Conservation (phyloP, 139 green algal genomes). For the Chlamydomonas asymmetrica region DNA sequence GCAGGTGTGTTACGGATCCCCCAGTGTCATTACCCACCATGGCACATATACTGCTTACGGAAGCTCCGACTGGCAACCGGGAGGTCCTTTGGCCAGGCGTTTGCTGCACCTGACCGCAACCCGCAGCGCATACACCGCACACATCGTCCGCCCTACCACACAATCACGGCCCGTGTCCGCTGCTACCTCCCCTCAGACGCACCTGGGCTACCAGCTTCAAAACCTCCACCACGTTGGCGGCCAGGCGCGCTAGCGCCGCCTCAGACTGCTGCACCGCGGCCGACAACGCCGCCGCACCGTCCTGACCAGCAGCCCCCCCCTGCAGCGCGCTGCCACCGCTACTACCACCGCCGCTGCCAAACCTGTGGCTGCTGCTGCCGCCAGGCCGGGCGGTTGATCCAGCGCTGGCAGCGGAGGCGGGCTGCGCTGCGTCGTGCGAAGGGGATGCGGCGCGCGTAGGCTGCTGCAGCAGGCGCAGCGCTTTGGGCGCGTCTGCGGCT, state of each 20-base stretch:
- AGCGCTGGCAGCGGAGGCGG: too few species aligned
- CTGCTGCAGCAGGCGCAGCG: not conserved
- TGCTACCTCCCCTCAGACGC: not conserved
- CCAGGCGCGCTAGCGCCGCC: slow-evolving; percentile 17
- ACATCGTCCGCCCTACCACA: too few species aligned
- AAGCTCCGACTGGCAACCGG: too few species aligned
- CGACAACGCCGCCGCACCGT: slow-evolving; percentile 8
- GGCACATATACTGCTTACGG: too few species aligned
- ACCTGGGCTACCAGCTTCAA: slow-evolving; percentile 20
- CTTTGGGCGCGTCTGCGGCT: slow-evolving; percentile 17
- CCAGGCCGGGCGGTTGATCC: too few species aligned
- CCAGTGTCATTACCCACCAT: too few species aligned
- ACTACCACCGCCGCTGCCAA: not conserved
- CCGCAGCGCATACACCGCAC: too few species aligned
- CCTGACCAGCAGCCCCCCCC: not conserved
- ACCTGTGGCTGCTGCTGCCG: not conserved
- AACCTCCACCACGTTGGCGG: slow-evolving; percentile 7
- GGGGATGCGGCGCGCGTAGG: not conserved
- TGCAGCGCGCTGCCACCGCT: not conserved
- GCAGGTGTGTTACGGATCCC: too few species aligned
- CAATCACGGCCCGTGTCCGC: too few species aligned
- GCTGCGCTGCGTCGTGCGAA: not conserved
- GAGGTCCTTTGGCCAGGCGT: too few species aligned
- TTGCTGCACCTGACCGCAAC: too few species aligned
- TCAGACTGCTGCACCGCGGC: slow-evolving; percentile 23